Evolutionary conservation across 139 green algal species (phyloP).

Genomic region (Prasinococcaceae sp.): DNA sequence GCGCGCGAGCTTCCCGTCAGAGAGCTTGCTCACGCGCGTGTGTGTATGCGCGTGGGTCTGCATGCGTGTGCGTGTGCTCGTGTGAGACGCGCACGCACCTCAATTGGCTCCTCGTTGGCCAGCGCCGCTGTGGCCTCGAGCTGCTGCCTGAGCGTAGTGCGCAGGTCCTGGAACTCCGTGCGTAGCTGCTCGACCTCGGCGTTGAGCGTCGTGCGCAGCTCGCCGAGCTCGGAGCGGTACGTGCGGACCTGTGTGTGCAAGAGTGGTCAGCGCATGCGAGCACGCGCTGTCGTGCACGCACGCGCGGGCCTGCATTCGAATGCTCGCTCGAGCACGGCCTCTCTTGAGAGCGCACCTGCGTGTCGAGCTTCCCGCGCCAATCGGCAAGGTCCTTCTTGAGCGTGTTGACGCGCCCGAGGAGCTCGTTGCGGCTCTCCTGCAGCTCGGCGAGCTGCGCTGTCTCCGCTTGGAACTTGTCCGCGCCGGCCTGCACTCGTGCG

Average conservation of each 20-base stretch:
- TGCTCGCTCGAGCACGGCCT: no score
- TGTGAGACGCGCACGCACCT: no score
- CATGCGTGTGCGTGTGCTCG: no score
- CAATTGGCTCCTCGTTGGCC: no score
- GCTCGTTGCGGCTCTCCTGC: conserved; percentile 36
- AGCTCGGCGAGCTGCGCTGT: conserved; percentile 22
- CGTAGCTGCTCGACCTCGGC: conserved; percentile 37
- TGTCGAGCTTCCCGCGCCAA: conserved; percentile 43
- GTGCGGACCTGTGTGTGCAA: no score
- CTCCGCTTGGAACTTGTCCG: conserved; percentile 13
- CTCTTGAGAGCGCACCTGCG: no score
- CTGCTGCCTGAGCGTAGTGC: conserved; percentile 12
- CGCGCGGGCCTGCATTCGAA: no score
- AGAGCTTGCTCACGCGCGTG: no score
- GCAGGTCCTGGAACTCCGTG: conserved; percentile 19
- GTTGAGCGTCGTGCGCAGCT: conserved; percentile 36
- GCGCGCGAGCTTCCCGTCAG: no score
- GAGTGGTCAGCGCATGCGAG: no score
- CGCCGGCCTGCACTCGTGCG: background rate
- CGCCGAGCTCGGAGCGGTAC: conserved; percentile 35
- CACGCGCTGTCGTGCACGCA: no score
- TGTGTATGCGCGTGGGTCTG: no score
- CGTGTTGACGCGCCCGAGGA: conserved; percentile 37
- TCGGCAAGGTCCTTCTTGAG: conserved; percentile 49
- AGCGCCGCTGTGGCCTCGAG: conserved; percentile 16